A percentile compares a stretch with the other conserved stretches of the same genome.
Conservation (phyloP, 2,329 filamentous ascomycete genomes). For the Colletotrichum euphorbiae region DNA sequence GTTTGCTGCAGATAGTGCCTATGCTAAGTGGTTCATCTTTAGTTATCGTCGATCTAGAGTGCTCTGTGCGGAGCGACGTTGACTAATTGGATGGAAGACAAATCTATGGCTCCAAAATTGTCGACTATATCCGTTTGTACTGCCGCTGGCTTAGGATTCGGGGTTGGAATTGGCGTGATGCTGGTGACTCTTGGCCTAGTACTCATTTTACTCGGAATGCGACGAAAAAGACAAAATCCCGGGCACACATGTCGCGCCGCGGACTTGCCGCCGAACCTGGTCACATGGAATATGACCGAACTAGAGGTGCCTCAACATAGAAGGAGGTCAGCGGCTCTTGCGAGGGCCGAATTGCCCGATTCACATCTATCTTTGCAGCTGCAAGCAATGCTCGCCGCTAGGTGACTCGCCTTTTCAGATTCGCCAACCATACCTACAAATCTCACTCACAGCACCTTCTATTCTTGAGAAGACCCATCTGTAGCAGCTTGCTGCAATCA, state of each 20-base stretch:
- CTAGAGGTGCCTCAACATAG: too few relatives aligned
- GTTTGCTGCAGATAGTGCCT: too few relatives aligned
- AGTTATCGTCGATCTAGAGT: too few relatives aligned
- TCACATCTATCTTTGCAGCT: too few relatives aligned
- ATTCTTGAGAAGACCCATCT: too few relatives aligned
- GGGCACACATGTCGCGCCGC: background rate
- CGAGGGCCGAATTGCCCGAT: background rate
- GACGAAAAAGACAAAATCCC: background rate
- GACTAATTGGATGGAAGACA: too few relatives aligned
- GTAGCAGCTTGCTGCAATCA: too few relatives aligned
- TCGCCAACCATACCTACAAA: background rate
- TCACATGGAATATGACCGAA: background rate
- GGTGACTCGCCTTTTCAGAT: background rate
- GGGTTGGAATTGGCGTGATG: background rate
- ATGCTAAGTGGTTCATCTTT: too few relatives aligned
- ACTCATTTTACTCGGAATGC: background rate
- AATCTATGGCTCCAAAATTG: background rate
- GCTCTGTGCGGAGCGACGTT: too few relatives aligned
- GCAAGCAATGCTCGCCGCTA: too few relatives aligned
- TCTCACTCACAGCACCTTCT: background rate
- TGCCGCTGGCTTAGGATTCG: slow-evolving; percentile 2
- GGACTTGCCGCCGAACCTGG: background rate
- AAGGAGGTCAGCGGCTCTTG: background rate
- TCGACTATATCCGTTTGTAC: background rate
- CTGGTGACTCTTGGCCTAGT: background rate